Conservation (phyloP, 345 rosid species). For the Salix purpurea region DNA sequence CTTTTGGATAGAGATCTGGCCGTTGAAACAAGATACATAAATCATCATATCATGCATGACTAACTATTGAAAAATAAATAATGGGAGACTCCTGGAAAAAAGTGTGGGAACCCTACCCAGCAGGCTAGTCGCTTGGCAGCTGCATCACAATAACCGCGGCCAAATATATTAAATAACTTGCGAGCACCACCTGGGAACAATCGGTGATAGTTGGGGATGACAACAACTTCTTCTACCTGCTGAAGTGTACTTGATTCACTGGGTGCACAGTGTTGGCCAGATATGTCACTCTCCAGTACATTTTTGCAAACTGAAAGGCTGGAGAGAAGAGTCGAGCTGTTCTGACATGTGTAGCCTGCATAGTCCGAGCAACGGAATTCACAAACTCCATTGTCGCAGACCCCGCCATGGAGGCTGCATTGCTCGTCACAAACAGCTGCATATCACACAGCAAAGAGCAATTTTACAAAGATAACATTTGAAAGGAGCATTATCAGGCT, state of each 20-base stretch:
- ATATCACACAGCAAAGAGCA: conserved; percentile 8
- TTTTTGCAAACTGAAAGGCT: conserved; percentile 83
- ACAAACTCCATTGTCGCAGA: conserved; percentile 98
- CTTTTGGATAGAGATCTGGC: conserved; percentile 94
- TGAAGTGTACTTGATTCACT: conserved; percentile 86
- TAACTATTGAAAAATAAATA: too few relatives aligned
- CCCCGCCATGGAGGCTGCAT: conserved; percentile 98
- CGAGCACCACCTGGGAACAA: conserved; percentile 83
- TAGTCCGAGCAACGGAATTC: conserved; percentile 99
- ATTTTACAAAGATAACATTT: conserved; percentile 4
- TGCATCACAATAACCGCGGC: conserved; percentile 73
- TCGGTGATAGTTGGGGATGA: conserved; percentile 89
- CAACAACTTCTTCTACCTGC: conserved; percentile 96
- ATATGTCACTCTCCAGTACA: conserved; percentile 67
- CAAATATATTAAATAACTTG: conserved; percentile 71
- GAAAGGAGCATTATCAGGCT: background rate
- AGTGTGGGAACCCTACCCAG: conserved; percentile 54
- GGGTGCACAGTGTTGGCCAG: conserved; percentile 93
- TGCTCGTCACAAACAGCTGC: conserved; percentile 97
- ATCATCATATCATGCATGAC: background rate
- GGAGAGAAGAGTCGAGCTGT: conserved; percentile 76
- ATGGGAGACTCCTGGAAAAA: background rate
- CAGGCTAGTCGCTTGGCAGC: conserved; percentile 94
- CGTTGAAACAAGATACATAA: background rate
- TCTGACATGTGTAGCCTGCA: conserved; percentile 96